A percentile compares a stretch with the other conserved stretches of the same genome.
These are phyloP conservation scores for Lentinula edodes DNA, from an alignment of 768 basidiomycete genomes.

Conservation along the genomic window DNA sequence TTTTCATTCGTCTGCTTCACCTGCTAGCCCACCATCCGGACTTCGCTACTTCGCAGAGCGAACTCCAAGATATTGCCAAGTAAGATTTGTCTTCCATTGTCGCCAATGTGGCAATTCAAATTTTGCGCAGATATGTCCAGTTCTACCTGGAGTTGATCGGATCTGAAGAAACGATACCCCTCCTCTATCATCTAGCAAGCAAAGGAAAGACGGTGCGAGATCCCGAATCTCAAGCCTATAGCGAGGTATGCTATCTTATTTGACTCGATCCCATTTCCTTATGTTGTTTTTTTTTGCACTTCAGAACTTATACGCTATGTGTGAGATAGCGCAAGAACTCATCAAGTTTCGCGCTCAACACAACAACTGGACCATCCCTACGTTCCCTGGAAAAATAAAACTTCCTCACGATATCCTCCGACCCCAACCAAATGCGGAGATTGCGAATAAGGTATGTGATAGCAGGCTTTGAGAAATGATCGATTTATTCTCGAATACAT, in stretches of 20 bases:
- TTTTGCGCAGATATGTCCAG: constrained; percentile 68
- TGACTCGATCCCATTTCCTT: background rate
- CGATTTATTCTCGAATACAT: background rate
- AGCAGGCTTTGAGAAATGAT: background rate
- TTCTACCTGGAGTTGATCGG: constrained; percentile 80
- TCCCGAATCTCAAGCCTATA: constrained; percentile 55
- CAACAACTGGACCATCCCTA: constrained; percentile 71
- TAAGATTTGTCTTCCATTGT: constrained; percentile 28
- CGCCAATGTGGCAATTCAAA: constrained; percentile 1
- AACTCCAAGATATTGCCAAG: constrained; percentile 77
- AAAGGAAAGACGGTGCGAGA: constrained; percentile 88
- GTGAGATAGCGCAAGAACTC: constrained; percentile 86
- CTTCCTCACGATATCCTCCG: constrained; percentile 81
- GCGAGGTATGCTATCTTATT: constrained; percentile 46
- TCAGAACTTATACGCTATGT: constrained; percentile 82
- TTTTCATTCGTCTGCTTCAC: constrained; percentile 83
- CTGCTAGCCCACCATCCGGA: constrained; percentile 94
- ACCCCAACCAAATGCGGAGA: constrained; percentile 59
- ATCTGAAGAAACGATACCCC: constrained; percentile 74
- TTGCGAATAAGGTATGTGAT: constrained; percentile 50
- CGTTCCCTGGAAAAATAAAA: constrained; percentile 75
- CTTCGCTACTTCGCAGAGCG: constrained; percentile 62
- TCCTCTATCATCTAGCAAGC: constrained; percentile 76
- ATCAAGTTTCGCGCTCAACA: constrained; percentile 66
- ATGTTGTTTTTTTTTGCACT: background rate